A percentile compares a stretch with the other conserved stretches of the same genome.
Conservation (phyloP, 106 monocot species). For the Acanthochlamys bracteata region DNA sequence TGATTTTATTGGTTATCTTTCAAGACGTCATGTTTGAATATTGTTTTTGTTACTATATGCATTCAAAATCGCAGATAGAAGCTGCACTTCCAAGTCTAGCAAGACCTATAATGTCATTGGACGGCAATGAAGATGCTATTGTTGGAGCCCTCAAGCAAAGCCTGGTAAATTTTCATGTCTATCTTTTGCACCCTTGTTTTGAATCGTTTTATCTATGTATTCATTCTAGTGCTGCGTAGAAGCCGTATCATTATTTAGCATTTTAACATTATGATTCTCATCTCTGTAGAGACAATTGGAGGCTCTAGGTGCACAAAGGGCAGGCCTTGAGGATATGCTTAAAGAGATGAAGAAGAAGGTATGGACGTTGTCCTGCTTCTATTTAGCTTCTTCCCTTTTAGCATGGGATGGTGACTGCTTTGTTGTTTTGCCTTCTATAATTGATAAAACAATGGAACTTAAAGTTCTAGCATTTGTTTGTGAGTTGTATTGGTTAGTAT, state of each 20-base stretch:
- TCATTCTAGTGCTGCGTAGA: too few relatives aligned
- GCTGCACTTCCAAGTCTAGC: slow-evolving; percentile 85
- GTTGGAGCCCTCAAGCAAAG: slow-evolving; percentile 92
- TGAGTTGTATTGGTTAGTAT: too few relatives aligned
- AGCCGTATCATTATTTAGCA: neutral
- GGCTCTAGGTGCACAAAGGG: slow-evolving; percentile 22
- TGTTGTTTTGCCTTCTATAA: too few relatives aligned
- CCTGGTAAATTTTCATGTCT: slow-evolving; percentile 50
- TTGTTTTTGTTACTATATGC: neutral
- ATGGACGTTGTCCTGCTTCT: neutral
- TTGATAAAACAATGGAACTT: too few relatives aligned
- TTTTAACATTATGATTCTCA: neutral
- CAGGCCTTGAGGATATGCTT: slow-evolving; percentile 28
- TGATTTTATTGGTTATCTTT: neutral
- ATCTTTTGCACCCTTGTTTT: too few relatives aligned
- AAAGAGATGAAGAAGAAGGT: slow-evolving; percentile 28
- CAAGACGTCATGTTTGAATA: neutral
- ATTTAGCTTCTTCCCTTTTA: neutral
- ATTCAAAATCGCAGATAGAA: slow-evolving; percentile 62
- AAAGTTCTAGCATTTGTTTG: too few relatives aligned
- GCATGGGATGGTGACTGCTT: too few relatives aligned
- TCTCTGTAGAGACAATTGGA: slow-evolving; percentile 20
- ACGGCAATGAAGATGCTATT: slow-evolving; percentile 94
- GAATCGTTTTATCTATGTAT: too few relatives aligned
- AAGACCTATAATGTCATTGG: slow-evolving; percentile 97